phyloP scores from a whole-genome alignment of 331 rosid genomes.

The Phaseolus coccineus region DNA sequence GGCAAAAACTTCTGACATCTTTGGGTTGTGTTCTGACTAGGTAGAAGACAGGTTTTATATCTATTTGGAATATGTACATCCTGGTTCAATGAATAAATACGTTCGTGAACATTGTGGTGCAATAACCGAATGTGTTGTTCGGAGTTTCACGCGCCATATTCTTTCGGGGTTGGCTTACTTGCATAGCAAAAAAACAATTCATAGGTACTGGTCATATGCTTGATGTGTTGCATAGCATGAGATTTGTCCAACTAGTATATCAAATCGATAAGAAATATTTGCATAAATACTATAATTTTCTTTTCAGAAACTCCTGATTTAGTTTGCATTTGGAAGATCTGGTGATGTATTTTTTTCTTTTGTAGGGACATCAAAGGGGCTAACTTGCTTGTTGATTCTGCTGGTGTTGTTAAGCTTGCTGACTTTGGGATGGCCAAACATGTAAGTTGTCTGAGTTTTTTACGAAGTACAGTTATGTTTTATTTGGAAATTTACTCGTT shows the following conservation, averaged over 20 bases:
- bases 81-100: slow-evolving; percentile 91
- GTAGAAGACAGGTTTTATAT: slow-evolving; percentile 87
- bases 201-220: slow-evolving; percentile 64
- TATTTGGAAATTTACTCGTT: neutral
- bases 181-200: slow-evolving; percentile 86
- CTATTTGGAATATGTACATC: slow-evolving; percentile 90
- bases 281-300: neutral
- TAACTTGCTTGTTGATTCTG: slow-evolving; percentile 90
- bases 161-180: slow-evolving; percentile 89
- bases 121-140: slow-evolving; percentile 87
- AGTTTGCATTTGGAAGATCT: slow-evolving; percentile 4
- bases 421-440: slow-evolving; percentile 99
- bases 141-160: slow-evolving; percentile 93
- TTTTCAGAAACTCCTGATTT: neutral
- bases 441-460: slow-evolving; percentile 57
- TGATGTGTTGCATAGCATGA: slow-evolving; percentile 30
- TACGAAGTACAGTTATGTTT: neutral
- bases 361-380: slow-evolving; percentile 93
- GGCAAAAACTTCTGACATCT: slow-evolving; percentile 2
- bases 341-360: slow-evolving; percentile 8
- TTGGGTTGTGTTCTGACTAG: slow-evolving; percentile 54
- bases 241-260: slow-evolving; percentile 13
- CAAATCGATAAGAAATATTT: slow-evolving; percentile 27
- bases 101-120: slow-evolving; percentile 93
- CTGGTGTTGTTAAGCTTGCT: slow-evolving; percentile 91